Evolutionary conservation across 805 yeast genomes (phyloP).

Genomic region (Saccharomycopsis schoenii): DNA sequence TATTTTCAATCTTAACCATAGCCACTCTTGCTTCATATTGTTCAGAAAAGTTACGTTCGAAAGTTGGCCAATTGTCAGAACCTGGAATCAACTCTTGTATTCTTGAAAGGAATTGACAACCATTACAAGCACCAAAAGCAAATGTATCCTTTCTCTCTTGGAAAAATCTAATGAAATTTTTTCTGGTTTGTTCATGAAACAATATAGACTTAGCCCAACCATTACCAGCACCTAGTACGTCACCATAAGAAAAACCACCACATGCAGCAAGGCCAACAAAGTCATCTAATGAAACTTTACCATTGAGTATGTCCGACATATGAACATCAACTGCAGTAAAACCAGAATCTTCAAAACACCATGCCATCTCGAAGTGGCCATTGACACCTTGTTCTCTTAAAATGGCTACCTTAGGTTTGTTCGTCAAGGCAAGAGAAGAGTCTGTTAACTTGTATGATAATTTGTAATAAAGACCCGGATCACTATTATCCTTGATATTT

Average conservation of each 20-base stretch:
- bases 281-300: constrained; percentile 59
- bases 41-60: constrained; percentile 83
- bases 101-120: constrained; percentile 91
- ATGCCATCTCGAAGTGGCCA: constrained; percentile 97
- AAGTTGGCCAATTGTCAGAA: constrained; percentile 89
- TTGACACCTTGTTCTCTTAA: constrained; percentile 98
- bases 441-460: constrained; percentile 58
- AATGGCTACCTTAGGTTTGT: constrained; percentile 85
- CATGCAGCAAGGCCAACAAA: constrained; percentile 96
- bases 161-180: constrained; percentile 74
- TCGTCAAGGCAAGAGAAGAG: constrained; percentile 31
- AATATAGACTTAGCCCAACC: constrained; percentile 98
- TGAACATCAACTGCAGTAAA: constrained; percentile 92
- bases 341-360: constrained; percentile 92
- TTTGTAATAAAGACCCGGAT: constrained; percentile 84
- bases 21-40: constrained; percentile 94
- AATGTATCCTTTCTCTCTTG: constrained; percentile 82
- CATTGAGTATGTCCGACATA: constrained; percentile 83
- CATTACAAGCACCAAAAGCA: constrained; percentile 97
- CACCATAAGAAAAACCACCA: constrained; percentile 99
- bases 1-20: constrained; percentile 68
- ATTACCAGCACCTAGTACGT: constrained; percentile 95
- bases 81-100: constrained; percentile 86
- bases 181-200: constrained; percentile 66
- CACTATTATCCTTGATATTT: constrained; percentile 62